Base-by-base conservation (phyloP, 148 eudicot species). In the Nepenthes mirabilis region DNA sequence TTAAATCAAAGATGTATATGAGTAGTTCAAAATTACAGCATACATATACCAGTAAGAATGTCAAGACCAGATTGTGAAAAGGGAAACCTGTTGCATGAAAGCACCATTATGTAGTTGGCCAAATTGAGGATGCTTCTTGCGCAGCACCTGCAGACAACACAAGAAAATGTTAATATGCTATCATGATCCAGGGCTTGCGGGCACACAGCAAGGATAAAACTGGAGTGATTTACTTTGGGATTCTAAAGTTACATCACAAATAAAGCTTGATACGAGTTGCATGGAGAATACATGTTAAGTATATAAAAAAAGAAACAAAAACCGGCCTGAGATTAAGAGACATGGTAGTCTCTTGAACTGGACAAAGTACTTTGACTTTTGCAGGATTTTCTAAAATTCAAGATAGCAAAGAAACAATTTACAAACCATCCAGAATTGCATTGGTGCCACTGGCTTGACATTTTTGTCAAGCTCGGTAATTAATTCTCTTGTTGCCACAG, bases 91-190 rank as follows among this genome's bases (percentile, higher is more conserved):
- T 66, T 91, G 98, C 98, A 91, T 91, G 70, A 83, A 91, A 60
- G 85, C 51, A 59, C 96, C 98, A 80, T 88, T 91, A 36, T 88
- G 82, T 58, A 83, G 79, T 79, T 91, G 98, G 33, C 96, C 98
- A 79, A 91, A 91, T 68, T 91, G 98, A 75, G 98, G 98, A 71
- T 81, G 88, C 79, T 91, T 91, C 70, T 82, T 91, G 64, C 95
- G 88, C 82, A 91, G 63, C 56, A 78, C 82, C 98, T 91, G 75
- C 55, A 47, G 60, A 65, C 14, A 36, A 9, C 62, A 63, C 65
- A 14, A 43, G 52, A 34, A 67, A 34, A 13, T 14, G 13, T 32
- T 57, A n/a, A 54, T 14, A 14, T 40, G 8, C 6, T 4, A n/a
- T 50, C 53, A 50, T 10, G 53, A 1, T 50, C 14, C 13, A 12